Evolutionary conservation across 257 asterid genomes (phyloP).

Genomic region (Nicotiana knightiana): DNA sequence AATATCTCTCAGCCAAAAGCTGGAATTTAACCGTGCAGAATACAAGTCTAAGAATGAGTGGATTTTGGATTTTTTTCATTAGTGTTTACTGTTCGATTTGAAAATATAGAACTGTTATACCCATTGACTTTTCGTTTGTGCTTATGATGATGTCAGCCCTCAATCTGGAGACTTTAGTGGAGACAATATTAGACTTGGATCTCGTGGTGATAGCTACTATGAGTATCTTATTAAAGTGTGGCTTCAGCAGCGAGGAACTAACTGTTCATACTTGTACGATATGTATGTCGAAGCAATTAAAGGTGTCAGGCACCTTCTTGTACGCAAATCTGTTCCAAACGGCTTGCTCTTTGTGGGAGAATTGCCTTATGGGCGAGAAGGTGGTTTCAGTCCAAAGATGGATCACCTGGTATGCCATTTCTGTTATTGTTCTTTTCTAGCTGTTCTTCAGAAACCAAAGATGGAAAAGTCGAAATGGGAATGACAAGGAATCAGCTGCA

Average conservation of each 20-base stretch:
- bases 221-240: slow-evolving; percentile 91
- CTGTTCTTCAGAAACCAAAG: neutral
- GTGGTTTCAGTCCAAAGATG: slow-evolving; percentile 89
- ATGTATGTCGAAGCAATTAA: slow-evolving; percentile 82
- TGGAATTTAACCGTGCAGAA: neutral
- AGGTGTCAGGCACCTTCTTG: slow-evolving; percentile 86
- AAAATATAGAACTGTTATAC: neutral
- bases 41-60: neutral
- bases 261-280: slow-evolving; percentile 63
- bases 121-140: slow-evolving; percentile 4
- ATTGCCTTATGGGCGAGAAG: slow-evolving; percentile 69
- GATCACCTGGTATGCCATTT: slow-evolving; percentile 81
- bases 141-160: slow-evolving; percentile 64
- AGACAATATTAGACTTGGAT: slow-evolving; percentile 90
- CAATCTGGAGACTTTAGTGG: slow-evolving; percentile 78
- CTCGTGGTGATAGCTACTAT: slow-evolving; percentile 96
- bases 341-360: slow-evolving; percentile 91
- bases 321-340: slow-evolving; percentile 71
- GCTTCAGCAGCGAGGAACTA: slow-evolving; percentile 73
- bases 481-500: slow-evolving; percentile 1
- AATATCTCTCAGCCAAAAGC: neutral
- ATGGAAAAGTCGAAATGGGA: neutral
- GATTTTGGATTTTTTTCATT: neutral
- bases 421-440: slow-evolving; percentile 6
- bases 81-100: neutral